Base-by-base conservation (phyloP, 2,329 filamentous ascomycete genomes). In the Apiospora pterosperma region DNA sequence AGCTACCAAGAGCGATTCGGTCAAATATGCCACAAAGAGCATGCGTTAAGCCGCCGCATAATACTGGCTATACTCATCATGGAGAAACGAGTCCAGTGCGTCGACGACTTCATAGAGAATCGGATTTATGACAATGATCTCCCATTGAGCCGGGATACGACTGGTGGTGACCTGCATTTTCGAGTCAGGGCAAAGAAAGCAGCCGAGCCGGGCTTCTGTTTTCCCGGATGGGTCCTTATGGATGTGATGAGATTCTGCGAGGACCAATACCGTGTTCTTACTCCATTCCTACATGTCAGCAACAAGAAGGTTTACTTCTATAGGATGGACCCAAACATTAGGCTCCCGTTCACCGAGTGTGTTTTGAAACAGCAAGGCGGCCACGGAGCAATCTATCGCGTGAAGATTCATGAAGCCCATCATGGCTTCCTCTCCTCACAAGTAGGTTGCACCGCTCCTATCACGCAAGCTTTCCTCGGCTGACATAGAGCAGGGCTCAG, bases 1-100 rank as follows among this genome's bases (percentile, higher is more conserved):
- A 25, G n/a, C n/a, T n/a, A 25, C 21, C 4, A 16, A 14, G 42
- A 48, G 21, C 42, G 42, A 14, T 11, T 25, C 11, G 6, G 7
- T 4, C 42, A 25, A 16, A 39, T 62, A 28, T 55, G 58, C 31
- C 38, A 41, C 11, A 31, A 25, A 3, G 19, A 61, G 19, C 39
- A 61, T 14, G 11, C 10, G 11, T 7, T 19, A 10, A 64, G 58
- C 10, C 23, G 63, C 19, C 42, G 59, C 5, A 55, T 61, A 16
- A 55, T 64, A 16, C n/a, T 64, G 2, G 41, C 59, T 11, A 62
- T 62, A 16, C 59, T 64, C 11, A n/a, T 64, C 6, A 19, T 61
- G 19, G 41, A 39, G 1, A 16, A 12, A 2, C 28, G 42, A n/a
- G 42, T 42, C 58, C 2, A 34, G 2, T 25, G 34, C 34, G 62